phyloP scores from a whole-genome alignment of 1,284 basidiomycete genomes.

The Ceratobasidium sp. region DNA sequence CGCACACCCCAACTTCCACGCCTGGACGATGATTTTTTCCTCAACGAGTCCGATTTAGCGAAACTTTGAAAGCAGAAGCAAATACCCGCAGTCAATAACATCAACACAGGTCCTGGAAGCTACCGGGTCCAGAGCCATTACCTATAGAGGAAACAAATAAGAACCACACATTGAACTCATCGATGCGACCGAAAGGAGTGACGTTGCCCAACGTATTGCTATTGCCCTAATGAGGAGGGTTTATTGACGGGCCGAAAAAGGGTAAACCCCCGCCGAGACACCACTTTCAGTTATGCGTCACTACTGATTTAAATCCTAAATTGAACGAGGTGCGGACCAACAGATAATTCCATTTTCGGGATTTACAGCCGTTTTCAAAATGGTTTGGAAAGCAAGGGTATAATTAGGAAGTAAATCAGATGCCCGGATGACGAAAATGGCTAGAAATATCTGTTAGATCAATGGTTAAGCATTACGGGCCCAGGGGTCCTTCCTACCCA shows the following conservation, averaged over 20 bases:
- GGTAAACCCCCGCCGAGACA: background rate
- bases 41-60: background rate
- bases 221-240: background rate
- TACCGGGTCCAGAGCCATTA: background rate
- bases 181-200: background rate
- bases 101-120: background rate
- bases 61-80: background rate
- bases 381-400: conserved; percentile 20
- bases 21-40: background rate
- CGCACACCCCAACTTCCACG: background rate
- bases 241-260: conserved; percentile 21
- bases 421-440: conserved; percentile 12
- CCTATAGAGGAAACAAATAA: conserved; percentile 1
- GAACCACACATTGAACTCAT: conserved; percentile 1
- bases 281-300: background rate
- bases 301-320: no score
- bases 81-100: background rate
- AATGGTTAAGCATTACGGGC: conserved; percentile 1
- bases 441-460: conserved; percentile 15
- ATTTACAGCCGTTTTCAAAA: no score
- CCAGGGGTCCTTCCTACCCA: conserved; percentile 30
- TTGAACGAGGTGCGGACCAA: background rate
- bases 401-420: conserved; percentile 23
- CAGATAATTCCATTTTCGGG: conserved; percentile 1
- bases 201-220: background rate